Conservation (phyloP, 306 rosid species). For the Quercus glauca region DNA sequence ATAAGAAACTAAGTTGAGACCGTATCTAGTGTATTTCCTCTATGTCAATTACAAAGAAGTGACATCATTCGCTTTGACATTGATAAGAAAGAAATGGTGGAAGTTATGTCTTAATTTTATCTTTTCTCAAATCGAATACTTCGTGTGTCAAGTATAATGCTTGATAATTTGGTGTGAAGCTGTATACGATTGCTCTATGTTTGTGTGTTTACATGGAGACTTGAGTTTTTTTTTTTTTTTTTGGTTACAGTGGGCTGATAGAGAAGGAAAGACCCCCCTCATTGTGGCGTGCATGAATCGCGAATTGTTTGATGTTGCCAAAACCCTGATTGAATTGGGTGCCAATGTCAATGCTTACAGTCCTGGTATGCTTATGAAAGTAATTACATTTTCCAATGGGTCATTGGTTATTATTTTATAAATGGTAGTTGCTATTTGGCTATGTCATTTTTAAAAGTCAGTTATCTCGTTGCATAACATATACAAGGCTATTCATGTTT, state of each 20-base stretch:
- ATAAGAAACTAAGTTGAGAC: not conserved
- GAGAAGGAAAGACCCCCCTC: constrained; percentile 21
- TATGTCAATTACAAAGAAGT: not conserved
- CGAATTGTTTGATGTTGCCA: constrained; percentile 14
- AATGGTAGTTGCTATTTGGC: not conserved
- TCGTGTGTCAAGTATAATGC: not conserved
- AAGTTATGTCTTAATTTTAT: not conserved
- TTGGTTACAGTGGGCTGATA: constrained; percentile 14
- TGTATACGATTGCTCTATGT: not conserved
- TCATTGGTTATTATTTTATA: not conserved
- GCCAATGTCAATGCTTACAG: constrained; percentile 24
- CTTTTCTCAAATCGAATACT: not conserved
- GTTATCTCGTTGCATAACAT: not conserved
- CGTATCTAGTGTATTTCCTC: not conserved
- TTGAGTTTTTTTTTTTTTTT: not conserved
- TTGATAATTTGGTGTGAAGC: not conserved
- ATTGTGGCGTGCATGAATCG: constrained; percentile 23
- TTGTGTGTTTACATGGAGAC: not conserved
- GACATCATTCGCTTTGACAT: too few species aligned
- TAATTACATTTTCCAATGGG: not conserved
- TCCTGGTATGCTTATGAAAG: constrained; percentile 10
- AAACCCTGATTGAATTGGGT: constrained; percentile 25
- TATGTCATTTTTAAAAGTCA: not conserved
- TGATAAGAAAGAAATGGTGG: too few species aligned
- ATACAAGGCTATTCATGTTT: not conserved